Evolutionary conservation across 83 land plant genomes (phyloP), one percentile per base, ranked within the genome.

Genomic region (Isoetes engelmannii): DNA sequence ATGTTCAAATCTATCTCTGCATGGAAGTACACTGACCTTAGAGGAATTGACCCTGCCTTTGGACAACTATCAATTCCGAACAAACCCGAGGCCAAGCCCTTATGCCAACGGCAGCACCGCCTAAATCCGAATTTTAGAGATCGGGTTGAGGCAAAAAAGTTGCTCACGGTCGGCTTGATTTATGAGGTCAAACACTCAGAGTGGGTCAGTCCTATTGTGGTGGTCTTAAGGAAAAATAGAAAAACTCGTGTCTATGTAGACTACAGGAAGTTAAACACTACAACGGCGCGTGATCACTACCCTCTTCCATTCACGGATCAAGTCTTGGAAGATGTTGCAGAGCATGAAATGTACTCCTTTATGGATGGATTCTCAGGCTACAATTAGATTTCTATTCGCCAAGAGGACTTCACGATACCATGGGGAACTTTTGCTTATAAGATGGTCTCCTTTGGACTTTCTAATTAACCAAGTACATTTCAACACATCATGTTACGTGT

Each of bases 151-250:
- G n/a, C n/a, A n/a, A n/a, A 70, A 18, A 70, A 70, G 18, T 8
- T 70, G 5, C 44, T 19, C 10, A 37, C 56, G 17, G 72, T 19
- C 3, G 46, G 4, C 6, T 70, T 60, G n/a, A 70, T 60, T 3
- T 10, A 20, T 13, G 37, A 10, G 5, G 18, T 70, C 21, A 48
- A 70, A 8, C 44, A 70, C 9, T 45, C 45, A 3, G 8, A 41
- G 1, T 70, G 72, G 72, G 13, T 70, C 41, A 57, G 67, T 5
- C 72, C 69, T 5, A 70, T 70, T 4, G 44, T 58, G 3, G 72
- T 70, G 1, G 72, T 70, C 41, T 66, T 45, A 6, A 70, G 58
- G 41, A 70, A 70, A 19, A 70, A 70, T 42, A 19, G 44, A 7
- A 70, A 70, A 6, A 28, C 19, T n/a, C 19, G 66, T n/a, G 4